These are phyloP conservation scores for Phyllosticta paracitricarpa DNA, from an alignment of 2,329 filamentous ascomycete species.

Conservation along the genomic window DNA sequence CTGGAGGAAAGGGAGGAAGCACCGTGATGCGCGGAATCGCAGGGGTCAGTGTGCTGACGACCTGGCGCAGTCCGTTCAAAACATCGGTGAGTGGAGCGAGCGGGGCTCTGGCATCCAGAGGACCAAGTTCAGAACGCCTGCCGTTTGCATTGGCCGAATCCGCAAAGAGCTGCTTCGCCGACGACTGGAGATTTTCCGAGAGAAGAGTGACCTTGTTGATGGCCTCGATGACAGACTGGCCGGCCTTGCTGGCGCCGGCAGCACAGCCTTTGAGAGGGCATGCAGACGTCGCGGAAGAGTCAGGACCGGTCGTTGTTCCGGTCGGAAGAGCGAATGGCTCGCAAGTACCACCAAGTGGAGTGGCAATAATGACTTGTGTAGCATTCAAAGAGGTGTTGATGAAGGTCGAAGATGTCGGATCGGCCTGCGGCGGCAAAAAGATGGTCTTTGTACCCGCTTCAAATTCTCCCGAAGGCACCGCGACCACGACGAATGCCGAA, in stretches of 20 bases:
- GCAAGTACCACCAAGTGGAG: slow-evolving; percentile 9
- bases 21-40: slow-evolving; percentile 1
- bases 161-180: slow-evolving; percentile 10
- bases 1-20: slow-evolving; percentile 1
- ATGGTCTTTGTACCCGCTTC: slow-evolving; percentile 9
- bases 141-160: not conserved
- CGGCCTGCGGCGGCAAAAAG: slow-evolving; percentile 8
- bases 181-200: slow-evolving; percentile 10
- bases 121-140: not conserved
- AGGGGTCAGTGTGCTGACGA: not conserved
- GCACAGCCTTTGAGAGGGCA: slow-evolving; percentile 12
- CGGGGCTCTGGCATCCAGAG: not conserved
- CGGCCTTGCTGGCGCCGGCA: slow-evolving; percentile 2
- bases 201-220: slow-evolving; percentile 13
- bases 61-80: slow-evolving; percentile 3
- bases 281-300: not conserved
- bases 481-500: slow-evolving; percentile 8
- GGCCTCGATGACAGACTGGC: slow-evolving; percentile 12
- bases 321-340: not conserved
- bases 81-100: slow-evolving; percentile 4
- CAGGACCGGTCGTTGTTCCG: not conserved
- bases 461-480: slow-evolving; percentile 7
- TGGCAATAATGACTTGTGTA: slow-evolving; percentile 7
- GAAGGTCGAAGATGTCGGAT: slow-evolving; percentile 1
- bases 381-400: slow-evolving; percentile 3